Base-by-base conservation (phyloP, 306 rosid genomes). In the Casuarina cunninghamiana region DNA sequence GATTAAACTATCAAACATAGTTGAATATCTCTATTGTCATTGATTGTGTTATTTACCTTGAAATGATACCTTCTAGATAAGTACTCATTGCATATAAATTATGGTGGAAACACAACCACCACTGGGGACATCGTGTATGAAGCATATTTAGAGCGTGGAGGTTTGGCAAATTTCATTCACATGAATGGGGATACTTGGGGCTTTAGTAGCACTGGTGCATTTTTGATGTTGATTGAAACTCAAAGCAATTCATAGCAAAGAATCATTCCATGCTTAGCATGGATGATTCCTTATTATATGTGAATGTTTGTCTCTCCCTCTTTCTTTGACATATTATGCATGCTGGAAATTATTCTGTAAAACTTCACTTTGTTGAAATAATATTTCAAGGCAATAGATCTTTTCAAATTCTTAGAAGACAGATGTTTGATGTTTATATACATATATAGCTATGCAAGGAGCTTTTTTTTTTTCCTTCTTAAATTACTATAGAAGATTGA, bases 181-280 rank as follows among this genome's bases (percentile, higher is more conserved):
- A 80, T 80, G 43, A 0, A 17, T 0, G 49, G 11, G 39, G 75
- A 69, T 8, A 57, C 55, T 38, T 88, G 95, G 92, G 95, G 95
- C 5, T 80, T 88, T 68, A 90, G 95, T 83, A 86, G 88, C 79
- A 88, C 92, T 13, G 95, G 95, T 43, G 89, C 88, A 74, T 90
- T 83, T 58, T 74, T 84, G 89, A 21, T 21, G 26, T 21, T 21
- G 26, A 21, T 21, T 0, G 26, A 21, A 21, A 21, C 26, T 21
- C 26, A 21, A 21, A 21, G 26, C 26, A 21, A 21, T 81, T 81
- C n/a, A 55, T 65, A 0, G 75, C 78, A 1, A 79, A 76, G 66
- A 74, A 82, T 58, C 72, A 16, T 72, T 75, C 83, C 15, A 32
- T 42, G 66, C 51, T 82, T 12, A 71, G 75, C 68, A 78, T 81